Conservation (phyloP, 73 alveolate species). For the Tetrahymena elliotti region DNA sequence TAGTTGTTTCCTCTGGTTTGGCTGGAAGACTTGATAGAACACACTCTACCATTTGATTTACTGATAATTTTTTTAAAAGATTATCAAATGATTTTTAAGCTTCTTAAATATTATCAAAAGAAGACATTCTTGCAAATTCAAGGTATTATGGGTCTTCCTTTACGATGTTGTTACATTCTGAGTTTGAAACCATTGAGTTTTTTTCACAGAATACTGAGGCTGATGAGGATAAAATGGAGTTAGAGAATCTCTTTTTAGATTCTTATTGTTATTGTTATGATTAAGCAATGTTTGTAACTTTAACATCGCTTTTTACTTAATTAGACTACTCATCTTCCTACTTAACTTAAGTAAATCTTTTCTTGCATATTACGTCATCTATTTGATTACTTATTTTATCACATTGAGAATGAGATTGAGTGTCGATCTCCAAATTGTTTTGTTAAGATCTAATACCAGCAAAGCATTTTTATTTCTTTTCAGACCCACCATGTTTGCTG, state of each 20-base stretch:
- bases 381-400: not conserved
- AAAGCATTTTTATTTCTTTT: not conserved
- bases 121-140: not conserved
- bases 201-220: not conserved
- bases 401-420: not conserved
- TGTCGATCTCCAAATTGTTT: not conserved
- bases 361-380: not conserved
- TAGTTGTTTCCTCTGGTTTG: not conserved
- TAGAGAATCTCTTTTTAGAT: not conserved
- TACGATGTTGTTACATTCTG: not conserved
- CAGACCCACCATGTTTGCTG: not conserved
- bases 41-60: not conserved
- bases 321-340: not conserved
- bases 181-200: not conserved
- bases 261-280: not conserved
- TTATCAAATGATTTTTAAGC: not conserved
- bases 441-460: not conserved
- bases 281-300: not conserved
- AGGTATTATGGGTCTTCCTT: not conserved
- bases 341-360: not conserved
- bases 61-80: not conserved
- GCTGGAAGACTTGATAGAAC: not conserved
- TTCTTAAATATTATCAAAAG: not conserved
- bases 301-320: not conserved
- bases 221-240: not conserved